Evolutionary conservation across 2,329 filamentous ascomycete genomes (phyloP), one percentile per base, ranked within the genome.

Genomic region (Pyricularia sp.): DNA sequence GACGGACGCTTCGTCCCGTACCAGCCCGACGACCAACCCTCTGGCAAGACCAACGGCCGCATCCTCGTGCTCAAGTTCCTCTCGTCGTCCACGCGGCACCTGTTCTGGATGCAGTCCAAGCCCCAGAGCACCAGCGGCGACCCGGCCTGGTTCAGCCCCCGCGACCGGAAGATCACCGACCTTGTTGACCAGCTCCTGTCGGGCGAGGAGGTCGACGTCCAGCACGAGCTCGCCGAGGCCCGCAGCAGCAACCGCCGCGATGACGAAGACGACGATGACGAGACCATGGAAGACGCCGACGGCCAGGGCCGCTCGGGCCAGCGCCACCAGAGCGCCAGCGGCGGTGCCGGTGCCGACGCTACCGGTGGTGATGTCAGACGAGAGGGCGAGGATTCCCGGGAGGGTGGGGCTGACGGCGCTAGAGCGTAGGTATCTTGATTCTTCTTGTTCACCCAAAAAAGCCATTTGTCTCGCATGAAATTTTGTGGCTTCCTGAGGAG

Each of bases 51-150:
- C 64, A 93, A 96, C 77, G 96, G 94, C 73, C 92, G 95, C 75
- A 90, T 99, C 78, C 97, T 94, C 78, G 90, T 92, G 69, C 88
- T 99, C 76, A 97, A 97, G 80, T 99, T 99, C 82, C 87, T 86
- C 33, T 97, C 94, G 14, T 97, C 93, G 71, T 95, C 93, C 70
- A 90, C 96, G 79, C 89, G 94, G 75, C 86, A 98, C 80, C 85
- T 97, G 70, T 99, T 98, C 83, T 99, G 94, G 94, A 84, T 99
- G 76, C 95, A 99, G 81, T 95, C 93, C 33, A 94, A 94, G 80
- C 86, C 90, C 36, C 93, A 97, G 80, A 67, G 50, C 42, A 59
- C 66, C 28, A 25, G n/a, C 20, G 90, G 84, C 67, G 88, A 94
- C 73, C 82, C 89, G 9, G 89, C 87, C 79, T 93, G 88, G 85